Evolutionary conservation across 208 protist species (phyloP).

Genomic region (Strigomonas oncopelti): DNA sequence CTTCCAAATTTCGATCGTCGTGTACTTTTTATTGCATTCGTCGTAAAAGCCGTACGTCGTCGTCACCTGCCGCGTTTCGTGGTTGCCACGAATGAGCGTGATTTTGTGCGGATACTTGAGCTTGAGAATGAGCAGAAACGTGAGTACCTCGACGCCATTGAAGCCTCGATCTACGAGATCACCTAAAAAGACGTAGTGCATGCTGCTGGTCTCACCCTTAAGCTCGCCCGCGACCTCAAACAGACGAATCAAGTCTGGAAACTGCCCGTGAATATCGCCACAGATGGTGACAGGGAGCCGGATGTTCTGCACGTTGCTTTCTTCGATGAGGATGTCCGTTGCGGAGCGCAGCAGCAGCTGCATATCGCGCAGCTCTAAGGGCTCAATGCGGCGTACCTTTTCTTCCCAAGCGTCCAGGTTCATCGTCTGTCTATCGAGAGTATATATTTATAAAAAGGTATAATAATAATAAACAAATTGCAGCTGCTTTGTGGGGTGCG

Average conservation of each 20-base stretch:
- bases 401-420: too few species aligned
- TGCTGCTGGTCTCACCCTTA: conserved; percentile 84
- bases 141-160: conserved; percentile 98
- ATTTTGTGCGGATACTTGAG: conserved; percentile 95
- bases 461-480: too few species aligned
- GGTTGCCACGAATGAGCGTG: conserved; percentile 95
- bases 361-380: too few species aligned
- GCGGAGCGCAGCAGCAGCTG: background rate
- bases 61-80: conserved; percentile 95
- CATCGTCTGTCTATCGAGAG: too few species aligned
- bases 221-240: conserved; percentile 96
- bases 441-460: too few species aligned
- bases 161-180: conserved; percentile 99
- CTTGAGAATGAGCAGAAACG: conserved; percentile 97
- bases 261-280: conserved; percentile 95
- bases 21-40: conserved; percentile 99
- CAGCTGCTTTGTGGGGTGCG: too few species aligned
- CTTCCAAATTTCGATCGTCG: conserved; percentile 99
- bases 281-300: conserved; percentile 90
- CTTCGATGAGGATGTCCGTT: conserved; percentile 80
- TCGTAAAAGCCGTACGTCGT: conserved; percentile 99
- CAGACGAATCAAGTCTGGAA: conserved; percentile 97
- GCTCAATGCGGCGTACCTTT: too few species aligned
- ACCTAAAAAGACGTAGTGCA: conserved; percentile 97
- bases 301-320: conserved; percentile 91